Evolutionary conservation across 768 basidiomycete species (phyloP).

Genomic region (Leccinum uliginosum): DNA sequence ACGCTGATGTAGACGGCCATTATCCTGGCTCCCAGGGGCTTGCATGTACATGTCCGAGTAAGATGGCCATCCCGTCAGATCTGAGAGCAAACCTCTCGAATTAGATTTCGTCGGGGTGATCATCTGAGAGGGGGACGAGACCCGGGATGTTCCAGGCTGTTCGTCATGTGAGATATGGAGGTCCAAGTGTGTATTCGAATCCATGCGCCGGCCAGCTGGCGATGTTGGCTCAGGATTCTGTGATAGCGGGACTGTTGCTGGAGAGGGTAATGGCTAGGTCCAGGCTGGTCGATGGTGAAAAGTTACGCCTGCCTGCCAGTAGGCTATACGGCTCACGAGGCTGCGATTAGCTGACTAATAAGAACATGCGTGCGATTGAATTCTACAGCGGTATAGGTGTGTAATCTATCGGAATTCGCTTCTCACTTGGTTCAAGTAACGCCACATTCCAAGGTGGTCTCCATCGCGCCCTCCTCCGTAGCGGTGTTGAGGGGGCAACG

Average conservation of each 20-base stretch:
- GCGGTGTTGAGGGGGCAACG: slow-evolving; percentile 37
- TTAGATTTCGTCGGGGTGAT: slow-evolving; percentile 12
- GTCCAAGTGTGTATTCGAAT: slow-evolving; percentile 4
- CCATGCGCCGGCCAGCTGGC: slow-evolving; percentile 2
- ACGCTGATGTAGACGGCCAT: slow-evolving; percentile 3
- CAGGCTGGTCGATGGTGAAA: slow-evolving; percentile 8
- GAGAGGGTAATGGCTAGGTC: neutral
- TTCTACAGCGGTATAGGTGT: slow-evolving; percentile 81
- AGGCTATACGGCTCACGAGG: neutral
- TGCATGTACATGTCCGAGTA: slow-evolving; percentile 9
- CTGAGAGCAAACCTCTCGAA: slow-evolving; percentile 7
- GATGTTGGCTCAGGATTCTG: neutral
- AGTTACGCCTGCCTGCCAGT: neutral
- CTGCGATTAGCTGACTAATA: slow-evolving; percentile 23
- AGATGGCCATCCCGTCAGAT: slow-evolving; percentile 15
- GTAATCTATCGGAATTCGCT: neutral
- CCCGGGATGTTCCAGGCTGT: neutral
- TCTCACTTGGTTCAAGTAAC: neutral
- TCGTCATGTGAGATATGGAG: slow-evolving; percentile 1
- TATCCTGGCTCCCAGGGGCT: slow-evolving; percentile 15
- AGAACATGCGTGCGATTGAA: slow-evolving; percentile 37
- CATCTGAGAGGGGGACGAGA: slow-evolving; percentile 6
- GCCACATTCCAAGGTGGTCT: slow-evolving; percentile 53
- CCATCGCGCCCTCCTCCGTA: slow-evolving; percentile 59
- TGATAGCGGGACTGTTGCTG: neutral